These are phyloP conservation scores for Talaromyces pinophilus DNA, from an alignment of 2,329 filamentous ascomycete species.

Conservation along the genomic window DNA sequence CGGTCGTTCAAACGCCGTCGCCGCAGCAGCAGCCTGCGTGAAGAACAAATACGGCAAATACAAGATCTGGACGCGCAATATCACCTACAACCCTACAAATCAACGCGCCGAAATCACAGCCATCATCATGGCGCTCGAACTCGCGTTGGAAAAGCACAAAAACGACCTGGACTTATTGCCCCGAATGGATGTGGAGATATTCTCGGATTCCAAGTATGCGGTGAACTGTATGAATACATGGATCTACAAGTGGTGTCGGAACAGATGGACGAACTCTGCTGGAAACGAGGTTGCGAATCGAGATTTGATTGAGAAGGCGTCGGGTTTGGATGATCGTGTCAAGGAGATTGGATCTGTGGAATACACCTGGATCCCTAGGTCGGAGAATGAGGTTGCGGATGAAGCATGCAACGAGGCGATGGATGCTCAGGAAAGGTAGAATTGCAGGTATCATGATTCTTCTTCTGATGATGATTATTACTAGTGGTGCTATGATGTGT, in stretches of 20 bases:
- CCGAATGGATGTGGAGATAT: not conserved
- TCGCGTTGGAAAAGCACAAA: not conserved
- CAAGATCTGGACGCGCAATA: not conserved
- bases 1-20: not conserved
- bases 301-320: not conserved
- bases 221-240: constrained; percentile 14
- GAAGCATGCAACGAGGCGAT: not conserved
- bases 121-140: constrained; percentile 6
- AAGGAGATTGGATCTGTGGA: not conserved
- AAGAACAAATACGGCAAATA: not conserved
- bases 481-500: not conserved
- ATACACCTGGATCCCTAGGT: not conserved
- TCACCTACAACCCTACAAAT: not conserved
- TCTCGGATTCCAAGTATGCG: constrained; percentile 13
- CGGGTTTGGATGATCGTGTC: not conserved
- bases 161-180: not conserved
- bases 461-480: not conserved
- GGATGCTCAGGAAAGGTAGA: not conserved
- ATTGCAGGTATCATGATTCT: not conserved
- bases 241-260: constrained; percentile 6
- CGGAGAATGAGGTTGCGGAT: not conserved
- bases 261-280: not conserved
- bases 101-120: constrained; percentile 1
- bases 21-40: not conserved
- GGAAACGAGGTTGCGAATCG: not conserved